Conservation (phyloP, 768 basidiomycete genomes). For the Lentinula raphanica region DNA sequence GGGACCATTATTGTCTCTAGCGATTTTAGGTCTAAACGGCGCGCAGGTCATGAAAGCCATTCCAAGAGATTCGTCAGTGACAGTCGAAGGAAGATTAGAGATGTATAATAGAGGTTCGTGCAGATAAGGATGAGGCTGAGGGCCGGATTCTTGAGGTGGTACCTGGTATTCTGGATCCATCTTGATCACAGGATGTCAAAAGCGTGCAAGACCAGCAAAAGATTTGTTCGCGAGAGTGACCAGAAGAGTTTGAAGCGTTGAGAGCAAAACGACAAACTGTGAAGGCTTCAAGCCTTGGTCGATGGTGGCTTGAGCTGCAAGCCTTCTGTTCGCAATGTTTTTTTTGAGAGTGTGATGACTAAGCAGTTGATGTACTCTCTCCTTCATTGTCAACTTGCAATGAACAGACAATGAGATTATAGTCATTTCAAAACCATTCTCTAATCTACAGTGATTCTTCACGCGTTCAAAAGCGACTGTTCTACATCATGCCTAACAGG, state of each 20-base stretch:
- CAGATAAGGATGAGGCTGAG: slow-evolving; percentile 74
- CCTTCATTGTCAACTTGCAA: not conserved
- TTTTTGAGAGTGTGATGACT: not conserved
- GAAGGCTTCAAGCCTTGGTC: not conserved
- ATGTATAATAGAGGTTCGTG: slow-evolving; percentile 81
- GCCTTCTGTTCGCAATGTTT: too few species aligned
- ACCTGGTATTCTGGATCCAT: slow-evolving; percentile 42
- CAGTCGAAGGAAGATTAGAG: slow-evolving; percentile 67
- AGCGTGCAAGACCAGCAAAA: not conserved
- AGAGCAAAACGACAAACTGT: not conserved
- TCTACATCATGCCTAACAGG: not conserved
- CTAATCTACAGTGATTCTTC: too few species aligned
- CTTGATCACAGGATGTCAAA: slow-evolving; percentile 19
- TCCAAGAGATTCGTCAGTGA: slow-evolving; percentile 75
- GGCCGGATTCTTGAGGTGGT: slow-evolving; percentile 24
- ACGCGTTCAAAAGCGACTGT: not conserved
- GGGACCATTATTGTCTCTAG: slow-evolving; percentile 49
- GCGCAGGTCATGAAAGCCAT: slow-evolving; percentile 68
- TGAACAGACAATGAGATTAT: too few species aligned
- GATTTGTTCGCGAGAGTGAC: not conserved
- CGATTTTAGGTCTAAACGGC: slow-evolving; percentile 76
- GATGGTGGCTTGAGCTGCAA: not conserved
- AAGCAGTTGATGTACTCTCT: not conserved
- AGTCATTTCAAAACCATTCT: too few species aligned
- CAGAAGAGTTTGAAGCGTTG: not conserved